Base-by-base conservation (phyloP, 2,329 filamentous ascomycete genomes). In the Alternaria alternata region DNA sequence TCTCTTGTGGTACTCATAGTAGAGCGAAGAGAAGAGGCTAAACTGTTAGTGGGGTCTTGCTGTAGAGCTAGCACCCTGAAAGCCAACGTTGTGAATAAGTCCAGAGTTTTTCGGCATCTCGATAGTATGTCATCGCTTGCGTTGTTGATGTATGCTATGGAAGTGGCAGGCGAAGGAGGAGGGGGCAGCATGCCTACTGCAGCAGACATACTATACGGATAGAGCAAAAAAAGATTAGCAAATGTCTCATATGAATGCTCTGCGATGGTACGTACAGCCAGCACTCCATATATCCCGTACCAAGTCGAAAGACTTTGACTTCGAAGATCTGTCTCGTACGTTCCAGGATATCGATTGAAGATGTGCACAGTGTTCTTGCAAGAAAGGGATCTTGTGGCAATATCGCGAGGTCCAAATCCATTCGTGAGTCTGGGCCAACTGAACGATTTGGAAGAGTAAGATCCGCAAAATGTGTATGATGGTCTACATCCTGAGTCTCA, bases 211-310 rank as follows among this genome's bases (percentile, higher is more conserved):
- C 46, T 48, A 32, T 48, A n/a, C 30, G 38, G 22, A 11, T 36
- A 48, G 12, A 7, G 12, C 12, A 5, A 34, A 32, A 6, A 6
- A 48, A 24, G 20, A 48, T 48, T 26, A 48, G 46, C 46, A 16
- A 34, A 48, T 22, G 2, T 32, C 24, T 24, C 12, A 20, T 22
- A 28, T n/a, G 18, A 16, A 22, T 48, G 7, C 5, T 24, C 20
- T 20, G 16, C 18, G 22, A 9, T 16, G 20, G 1, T 22, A 48
- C 46, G 34, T 48, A 48, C 46, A 76, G 61, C 69, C 74, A 78
- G 55, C 68, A 76, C 51, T 78, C 75, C 70, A 77, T 75, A 41
- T 75, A 78, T 3, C 72, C 76, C 3, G 74, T 76, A 8, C 75
- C 76, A 11, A 78, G 63, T 8, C 75, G 74, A 66, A 75, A 69